Evolutionary conservation across 495 filamentous ascomycete species (phyloP), one percentile per base, ranked within the genome.

Genomic region (Talaromyces thailandensis): DNA sequence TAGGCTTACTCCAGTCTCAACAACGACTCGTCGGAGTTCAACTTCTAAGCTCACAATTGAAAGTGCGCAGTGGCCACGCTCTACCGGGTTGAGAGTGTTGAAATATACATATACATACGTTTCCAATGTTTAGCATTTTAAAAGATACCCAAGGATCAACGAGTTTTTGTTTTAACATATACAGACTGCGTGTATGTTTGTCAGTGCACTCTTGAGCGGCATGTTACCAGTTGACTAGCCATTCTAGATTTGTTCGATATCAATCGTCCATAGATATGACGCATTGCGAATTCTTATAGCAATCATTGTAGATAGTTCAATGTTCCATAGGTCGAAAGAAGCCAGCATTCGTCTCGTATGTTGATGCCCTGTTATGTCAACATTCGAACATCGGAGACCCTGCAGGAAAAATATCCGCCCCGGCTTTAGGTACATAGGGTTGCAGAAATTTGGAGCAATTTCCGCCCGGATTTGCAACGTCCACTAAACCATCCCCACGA

Each of bases 1-100:
- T 50, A 71, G 69, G 69, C 69, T 21, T 71, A 73, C 23, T 68
- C 70, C 0, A 73, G 69, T 62, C 57, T 71, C 5, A 64, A 66
- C 26, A 69, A 65, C 56, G 66, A 72, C 25, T 63, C 68, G 0
- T 67, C 70, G 2, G 64, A 56, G 3, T 61, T 71, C 25, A 63
- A 62, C 28, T 67, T 69, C 23, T 62, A 18, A 32, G 64, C 5
- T 12, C 16, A 6, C 55, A 31, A 21, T 2, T 2, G 18, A 18
- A 28, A 29, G 0, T 29, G 14, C 28, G 3, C 31, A 5, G 14
- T 16, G 48, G n/a, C 11, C n/a, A 21, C 16, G 35, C 35, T 37
- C 2, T 45, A 11, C n/a, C 5, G 40, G 9, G 9, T 6, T n/a
- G 8, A n/a, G 40, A 16, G 21, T 8, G n/a, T 9, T 43, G 11